Conservation (phyloP, 306 rosid genomes). For the Alnus rubra region DNA sequence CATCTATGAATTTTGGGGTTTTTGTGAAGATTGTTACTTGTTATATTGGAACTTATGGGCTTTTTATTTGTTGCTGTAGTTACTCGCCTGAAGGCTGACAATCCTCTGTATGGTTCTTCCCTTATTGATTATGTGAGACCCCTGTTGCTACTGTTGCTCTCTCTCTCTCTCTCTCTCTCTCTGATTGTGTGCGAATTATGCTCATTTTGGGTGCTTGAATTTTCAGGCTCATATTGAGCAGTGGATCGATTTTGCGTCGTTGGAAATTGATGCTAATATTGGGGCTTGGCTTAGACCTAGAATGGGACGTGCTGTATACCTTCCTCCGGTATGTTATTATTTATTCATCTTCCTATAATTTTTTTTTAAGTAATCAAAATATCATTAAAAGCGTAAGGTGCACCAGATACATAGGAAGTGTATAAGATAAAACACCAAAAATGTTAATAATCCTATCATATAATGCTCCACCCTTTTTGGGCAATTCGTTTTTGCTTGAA, state of each 20-base stretch:
- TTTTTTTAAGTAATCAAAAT: too few relatives aligned
- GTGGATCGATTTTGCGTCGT: constrained; percentile 77
- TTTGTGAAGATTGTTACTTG: not conserved
- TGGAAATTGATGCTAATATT: constrained; percentile 62
- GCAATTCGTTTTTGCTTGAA: constrained; percentile 26
- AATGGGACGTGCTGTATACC: constrained; percentile 38
- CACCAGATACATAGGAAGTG: too few relatives aligned
- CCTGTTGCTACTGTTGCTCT: not conserved
- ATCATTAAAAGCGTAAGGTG: too few relatives aligned
- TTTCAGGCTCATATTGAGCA: constrained; percentile 77
- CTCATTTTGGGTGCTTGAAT: constrained; percentile 7
- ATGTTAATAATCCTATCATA: too few relatives aligned
- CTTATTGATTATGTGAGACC: constrained; percentile 52
- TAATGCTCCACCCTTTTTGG: not conserved
- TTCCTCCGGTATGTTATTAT: constrained; percentile 59
- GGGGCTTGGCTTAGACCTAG: constrained; percentile 41
- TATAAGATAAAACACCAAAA: too few relatives aligned
- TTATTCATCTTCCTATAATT: not conserved
- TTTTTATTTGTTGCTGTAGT: constrained; percentile 45
- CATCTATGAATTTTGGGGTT: not conserved
- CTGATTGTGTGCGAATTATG: not conserved
- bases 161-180: not conserved
- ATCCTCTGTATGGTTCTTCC: constrained; percentile 58
- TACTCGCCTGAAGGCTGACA: constrained; percentile 53
- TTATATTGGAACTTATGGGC: not conserved